Evolutionary conservation across 768 basidiomycete genomes (phyloP).

Genomic region (Peribolospora baueri): DNA sequence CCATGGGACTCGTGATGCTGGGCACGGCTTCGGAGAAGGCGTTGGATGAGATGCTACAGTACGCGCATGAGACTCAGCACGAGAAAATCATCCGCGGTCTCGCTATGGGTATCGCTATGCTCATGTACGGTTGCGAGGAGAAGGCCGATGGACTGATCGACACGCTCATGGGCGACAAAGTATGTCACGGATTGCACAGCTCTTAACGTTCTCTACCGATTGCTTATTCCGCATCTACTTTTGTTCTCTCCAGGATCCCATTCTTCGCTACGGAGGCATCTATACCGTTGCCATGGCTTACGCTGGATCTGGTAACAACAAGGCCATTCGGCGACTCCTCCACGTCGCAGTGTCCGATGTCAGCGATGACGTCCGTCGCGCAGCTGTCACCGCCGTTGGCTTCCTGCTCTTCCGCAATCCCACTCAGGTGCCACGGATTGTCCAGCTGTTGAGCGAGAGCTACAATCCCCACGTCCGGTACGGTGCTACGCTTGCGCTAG

Average conservation of each 20-base stretch:
- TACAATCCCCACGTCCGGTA: constrained; percentile 98
- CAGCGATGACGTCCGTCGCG: constrained; percentile 85
- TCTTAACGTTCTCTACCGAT: neutral
- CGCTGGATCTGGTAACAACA: constrained; percentile 84
- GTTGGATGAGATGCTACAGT: constrained; percentile 82
- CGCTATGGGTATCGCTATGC: constrained; percentile 72
- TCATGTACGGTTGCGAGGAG: constrained; percentile 80
- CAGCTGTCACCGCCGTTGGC: constrained; percentile 83
- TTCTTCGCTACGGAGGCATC: constrained; percentile 89
- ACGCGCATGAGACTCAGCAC: constrained; percentile 90
- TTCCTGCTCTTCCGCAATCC: constrained; percentile 96
- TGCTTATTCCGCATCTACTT: neutral
- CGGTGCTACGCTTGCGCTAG: constrained; percentile 83
- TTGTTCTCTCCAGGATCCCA: constrained; percentile 45
- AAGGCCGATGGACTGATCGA: constrained; percentile 68
- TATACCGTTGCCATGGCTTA: constrained; percentile 91
- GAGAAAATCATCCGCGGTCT: constrained; percentile 97
- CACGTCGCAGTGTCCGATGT: constrained; percentile 97
- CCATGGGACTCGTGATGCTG: constrained; percentile 95
- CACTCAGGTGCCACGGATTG: constrained; percentile 80
- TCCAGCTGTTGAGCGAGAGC: constrained; percentile 87
- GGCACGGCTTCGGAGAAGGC: constrained; percentile 61
- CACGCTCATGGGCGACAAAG: constrained; percentile 61
- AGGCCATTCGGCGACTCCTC: constrained; percentile 66
- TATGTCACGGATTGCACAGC: constrained; percentile 16